Evolutionary conservation across 2,329 filamentous ascomycete genomes (phyloP), one percentile per base, ranked within the genome.

Genomic region (Escovopsis sp.): DNA sequence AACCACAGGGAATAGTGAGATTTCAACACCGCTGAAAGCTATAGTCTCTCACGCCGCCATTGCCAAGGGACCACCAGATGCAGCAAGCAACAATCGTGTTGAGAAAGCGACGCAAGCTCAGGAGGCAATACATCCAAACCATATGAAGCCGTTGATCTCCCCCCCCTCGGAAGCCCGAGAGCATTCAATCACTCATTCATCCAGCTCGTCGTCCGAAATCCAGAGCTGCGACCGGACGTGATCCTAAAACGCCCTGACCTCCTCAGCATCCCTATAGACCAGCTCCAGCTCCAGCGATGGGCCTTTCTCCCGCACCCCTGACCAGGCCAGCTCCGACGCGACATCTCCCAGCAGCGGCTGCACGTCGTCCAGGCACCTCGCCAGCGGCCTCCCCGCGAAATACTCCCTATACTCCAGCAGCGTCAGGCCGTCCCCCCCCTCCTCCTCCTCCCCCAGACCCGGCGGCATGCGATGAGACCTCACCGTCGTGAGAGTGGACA

Each of bases 341-440:
- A 3, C 27, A 30, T 30, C 27, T 9, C 27, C 27, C 8, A 1
- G 27, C 27, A 9, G 8, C 3, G 27, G 11, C 8, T 11, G 27
- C 27, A 30, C 27, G 11, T 30, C 42, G 35, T 60, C 58, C 2
- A 61, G 46, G 39, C 57, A 59, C 25, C 59, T 46, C 5, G 42
- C 51, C 12, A 62, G 45, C 1, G 58, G 54, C n/a, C 39, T 45
- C 35, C 53, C 52, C 2, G 49, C 50, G 39, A 58, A 59, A 43
- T 57, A 62, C 3, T 49, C 40, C 32, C 53, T 56, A 45, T 61
- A 60, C 35, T 55, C 53, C 11, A 61, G 48, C 14, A 57, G 42
- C 3, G 55, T 57, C 43, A 61, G 47, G 9, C 54, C 58, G 43
- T 59, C 53, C 4, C 6, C 20, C 4, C 6, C 20, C 4, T 20